A percentile compares a stretch with the other conserved stretches of the same genome.
Conservation (phyloP, 345 rosid species). For the Aegle marmelos region DNA sequence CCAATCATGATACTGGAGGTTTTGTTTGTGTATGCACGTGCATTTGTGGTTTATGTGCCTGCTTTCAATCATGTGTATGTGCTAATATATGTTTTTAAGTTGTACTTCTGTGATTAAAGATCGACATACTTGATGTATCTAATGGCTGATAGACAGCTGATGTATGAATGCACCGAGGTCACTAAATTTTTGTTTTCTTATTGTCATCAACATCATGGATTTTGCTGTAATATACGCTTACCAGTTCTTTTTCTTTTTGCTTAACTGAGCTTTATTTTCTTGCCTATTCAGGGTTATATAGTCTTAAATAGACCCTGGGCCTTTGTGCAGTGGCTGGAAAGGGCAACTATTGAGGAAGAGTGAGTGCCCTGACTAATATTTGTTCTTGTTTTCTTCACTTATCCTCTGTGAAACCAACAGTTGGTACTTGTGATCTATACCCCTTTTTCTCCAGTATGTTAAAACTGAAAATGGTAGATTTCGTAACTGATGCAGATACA, state of each 20-base stretch:
- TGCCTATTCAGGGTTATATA: slow-evolving; percentile 55
- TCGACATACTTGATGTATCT: not conserved
- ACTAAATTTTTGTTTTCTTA: not conserved
- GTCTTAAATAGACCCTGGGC: slow-evolving; percentile 87
- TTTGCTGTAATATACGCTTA: not conserved
- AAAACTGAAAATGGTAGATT: slow-evolving; percentile 23
- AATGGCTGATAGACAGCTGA: not conserved
- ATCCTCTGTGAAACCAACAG: not conserved
- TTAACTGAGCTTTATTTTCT: slow-evolving; percentile 5
- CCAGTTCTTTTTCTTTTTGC: not conserved
- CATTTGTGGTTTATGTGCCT: not conserved
- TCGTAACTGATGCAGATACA: slow-evolving; percentile 46
- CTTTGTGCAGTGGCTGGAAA: slow-evolving; percentile 81
- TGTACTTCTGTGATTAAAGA: not conserved
- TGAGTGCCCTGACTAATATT: slow-evolving; percentile 23
- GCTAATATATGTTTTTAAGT: not conserved
- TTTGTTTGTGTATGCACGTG: not conserved
- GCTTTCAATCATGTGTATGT: not conserved
- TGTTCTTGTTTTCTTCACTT: not conserved
- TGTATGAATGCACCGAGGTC: not conserved
- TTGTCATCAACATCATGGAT: not conserved
- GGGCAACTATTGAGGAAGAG: slow-evolving; percentile 66
- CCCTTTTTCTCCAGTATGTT: not conserved
- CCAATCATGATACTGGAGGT: not conserved
- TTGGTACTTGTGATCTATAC: slow-evolving; percentile 1